Conservation (phyloP, 768 basidiomycete genomes). For the Tricholoma saponaceum region DNA sequence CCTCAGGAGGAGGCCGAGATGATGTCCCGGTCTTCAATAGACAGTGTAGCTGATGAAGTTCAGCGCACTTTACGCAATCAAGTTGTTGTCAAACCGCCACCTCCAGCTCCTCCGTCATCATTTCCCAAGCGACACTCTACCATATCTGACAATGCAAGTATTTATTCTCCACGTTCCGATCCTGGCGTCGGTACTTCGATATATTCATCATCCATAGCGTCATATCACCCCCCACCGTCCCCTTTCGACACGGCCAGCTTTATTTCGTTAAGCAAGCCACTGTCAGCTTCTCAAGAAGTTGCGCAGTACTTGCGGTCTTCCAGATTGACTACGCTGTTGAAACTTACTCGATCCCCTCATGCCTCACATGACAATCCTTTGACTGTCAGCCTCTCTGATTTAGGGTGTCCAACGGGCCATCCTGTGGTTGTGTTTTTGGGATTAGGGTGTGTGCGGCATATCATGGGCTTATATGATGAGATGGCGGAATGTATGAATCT, state of each 20-base stretch:
- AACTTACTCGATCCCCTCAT: slow-evolving; percentile 76
- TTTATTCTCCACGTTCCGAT: slow-evolving; percentile 54
- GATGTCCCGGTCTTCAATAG: slow-evolving; percentile 78
- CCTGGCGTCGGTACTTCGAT: slow-evolving; percentile 44
- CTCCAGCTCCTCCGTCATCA: slow-evolving; percentile 33
- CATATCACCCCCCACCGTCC: slow-evolving; percentile 41
- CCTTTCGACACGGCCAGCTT: slow-evolving; percentile 40
- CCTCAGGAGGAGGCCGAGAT: slow-evolving; percentile 60
- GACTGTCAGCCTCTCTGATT: slow-evolving; percentile 88
- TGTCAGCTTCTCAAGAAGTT: slow-evolving; percentile 61
- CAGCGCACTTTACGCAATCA: slow-evolving; percentile 65
- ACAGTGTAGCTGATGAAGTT: slow-evolving; percentile 84
- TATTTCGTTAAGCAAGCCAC: slow-evolving; percentile 38
- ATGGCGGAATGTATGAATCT: slow-evolving; percentile 87
- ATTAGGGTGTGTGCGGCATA: slow-evolving; percentile 88
- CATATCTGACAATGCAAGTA: slow-evolving; percentile 54
- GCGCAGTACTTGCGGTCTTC: slow-evolving; percentile 87
- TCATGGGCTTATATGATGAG: slow-evolving; percentile 95
- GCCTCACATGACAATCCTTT: slow-evolving; percentile 71
- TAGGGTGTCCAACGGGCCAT: slow-evolving; percentile 80
- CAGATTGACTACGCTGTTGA: slow-evolving; percentile 77
- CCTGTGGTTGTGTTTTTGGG: slow-evolving; percentile 93
- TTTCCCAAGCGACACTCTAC: slow-evolving; percentile 47
- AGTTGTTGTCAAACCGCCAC: slow-evolving; percentile 33
- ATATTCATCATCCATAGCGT: slow-evolving; percentile 47